Base-by-base conservation (phyloP, 805 yeast species). In the Yamadazyma endophytica region DNA sequence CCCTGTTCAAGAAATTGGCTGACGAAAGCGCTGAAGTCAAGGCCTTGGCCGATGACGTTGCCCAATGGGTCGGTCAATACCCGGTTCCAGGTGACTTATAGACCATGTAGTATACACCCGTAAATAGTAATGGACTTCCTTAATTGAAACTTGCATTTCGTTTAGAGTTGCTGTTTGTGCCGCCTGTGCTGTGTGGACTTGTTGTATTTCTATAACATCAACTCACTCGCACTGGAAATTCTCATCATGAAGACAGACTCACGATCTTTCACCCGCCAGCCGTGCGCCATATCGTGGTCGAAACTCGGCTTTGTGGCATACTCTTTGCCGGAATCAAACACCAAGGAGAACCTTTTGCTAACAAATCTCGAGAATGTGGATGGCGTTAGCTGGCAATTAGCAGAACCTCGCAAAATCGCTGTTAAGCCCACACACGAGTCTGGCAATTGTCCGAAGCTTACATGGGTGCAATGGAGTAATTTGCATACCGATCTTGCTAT, bases 11-110 rank as follows among this genome's bases (percentile, higher is more conserved):
- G 62, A 50, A 68, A 41, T 68, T 78, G 47, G 92, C 89, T 35
- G 74, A 69, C 39, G 79, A 78, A 42, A 70, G 75, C 44, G 68
- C 58, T 4, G 80, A 77, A 40, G 79, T 87, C 27, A 70, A 73
- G 54, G 60, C 58, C 4, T 65, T 86, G 18, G 77, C 76, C 40
- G 54, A 70, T 31, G 89, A 82, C 52, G 85, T 87, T 34, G 66
- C 77, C 28, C 63, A 63, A 14, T 87, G 90, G 86, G 90, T 74
- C 29, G 70, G 79, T 22, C 52, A 73, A 40, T 87, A 68, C 65
- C 95, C 96, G 17, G 94, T 88, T 41, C 97, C 97, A 32, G 95
- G 95, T 48, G 95, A 83, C 37, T 44, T 58, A 29, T 40, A 29
- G 22, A 5, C 16, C n/a, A n/a, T n/a, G n/a, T n/a, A n/a, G n/a